Percentiles rank a stretch among this genome's conserved stretches.
phyloP scores from a whole-genome alignment of 2,329 filamentous ascomycete genomes.

The Colletotrichum orbiculare region DNA sequence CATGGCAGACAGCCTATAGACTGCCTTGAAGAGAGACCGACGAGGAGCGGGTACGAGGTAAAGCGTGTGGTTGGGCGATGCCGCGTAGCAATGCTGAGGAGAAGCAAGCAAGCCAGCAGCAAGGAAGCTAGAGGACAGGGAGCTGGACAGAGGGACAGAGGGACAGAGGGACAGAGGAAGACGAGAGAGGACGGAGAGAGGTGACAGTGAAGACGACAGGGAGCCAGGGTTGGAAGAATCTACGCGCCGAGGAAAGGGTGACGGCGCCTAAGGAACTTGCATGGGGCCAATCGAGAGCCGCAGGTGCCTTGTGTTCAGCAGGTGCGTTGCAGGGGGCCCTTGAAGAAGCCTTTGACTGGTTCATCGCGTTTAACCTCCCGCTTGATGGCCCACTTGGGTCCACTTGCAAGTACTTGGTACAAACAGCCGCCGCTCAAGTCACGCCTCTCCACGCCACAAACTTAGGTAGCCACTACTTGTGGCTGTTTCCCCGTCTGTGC shows the following conservation, averaged over 20 bases:
- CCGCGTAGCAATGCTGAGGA: neutral
- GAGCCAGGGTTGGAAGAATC: conserved; percentile 34
- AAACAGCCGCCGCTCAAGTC: neutral
- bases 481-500: conserved; percentile 29
- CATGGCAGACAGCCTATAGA: conserved; percentile 29
- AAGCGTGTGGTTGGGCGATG: conserved; percentile 27
- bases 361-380: conserved; percentile 35
- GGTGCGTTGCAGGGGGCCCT: conserved; percentile 30
- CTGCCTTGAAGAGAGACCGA: conserved; percentile 6
- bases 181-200: conserved; percentile 7
- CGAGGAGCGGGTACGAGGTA: conserved; percentile 26
- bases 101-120: conserved; percentile 13
- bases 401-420: conserved; percentile 25
- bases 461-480: conserved; percentile 29
- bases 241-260: conserved; percentile 40
- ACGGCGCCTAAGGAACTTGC: conserved; percentile 39
- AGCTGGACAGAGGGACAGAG: neutral
- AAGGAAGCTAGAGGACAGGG: neutral
- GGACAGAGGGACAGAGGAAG: conserved; percentile 10
- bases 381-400: conserved; percentile 6
- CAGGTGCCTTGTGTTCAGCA: conserved; percentile 38
- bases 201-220: neutral
- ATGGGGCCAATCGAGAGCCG: conserved; percentile 39
- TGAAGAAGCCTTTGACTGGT: conserved; percentile 26
- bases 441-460: neutral